A percentile compares a stretch with the other conserved stretches of the same genome.
These are phyloP conservation scores for Quercus engelmannii DNA, from an alignment of 306 rosid genomes.

Conservation along the genomic window DNA sequence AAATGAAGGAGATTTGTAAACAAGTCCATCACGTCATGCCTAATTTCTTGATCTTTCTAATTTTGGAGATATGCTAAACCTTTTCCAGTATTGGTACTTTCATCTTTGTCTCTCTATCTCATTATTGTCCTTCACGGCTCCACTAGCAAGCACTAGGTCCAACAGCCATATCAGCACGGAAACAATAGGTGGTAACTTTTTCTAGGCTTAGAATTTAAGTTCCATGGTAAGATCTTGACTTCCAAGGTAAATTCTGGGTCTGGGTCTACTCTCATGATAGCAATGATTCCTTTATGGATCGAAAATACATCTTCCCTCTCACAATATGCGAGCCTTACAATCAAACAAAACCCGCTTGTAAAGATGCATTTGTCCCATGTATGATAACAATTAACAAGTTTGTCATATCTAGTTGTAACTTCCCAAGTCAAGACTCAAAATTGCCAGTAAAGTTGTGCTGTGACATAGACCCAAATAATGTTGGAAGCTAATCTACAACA, in stretches of 20 bases:
- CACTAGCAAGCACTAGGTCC: neutral
- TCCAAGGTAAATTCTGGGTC: neutral
- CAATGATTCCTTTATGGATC: too few relatives aligned
- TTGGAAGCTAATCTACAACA: too few relatives aligned
- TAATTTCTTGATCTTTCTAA: neutral
- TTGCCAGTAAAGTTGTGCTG: too few relatives aligned
- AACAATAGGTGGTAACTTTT: neutral
- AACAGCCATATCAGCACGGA: neutral
- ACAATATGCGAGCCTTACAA: too few relatives aligned
- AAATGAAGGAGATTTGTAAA: neutral
- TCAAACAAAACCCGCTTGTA: too few relatives aligned
- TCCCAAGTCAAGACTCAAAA: too few relatives aligned
- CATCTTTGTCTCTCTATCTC: neutral
- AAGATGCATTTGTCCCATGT: too few relatives aligned
- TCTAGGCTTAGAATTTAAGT: neutral
- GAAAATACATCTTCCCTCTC: too few relatives aligned
- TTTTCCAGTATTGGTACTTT: neutral
- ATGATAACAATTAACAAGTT: too few relatives aligned
- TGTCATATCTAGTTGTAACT: too few relatives aligned
- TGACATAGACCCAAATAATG: too few relatives aligned
- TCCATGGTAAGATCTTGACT: neutral
- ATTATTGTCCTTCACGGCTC: neutral
- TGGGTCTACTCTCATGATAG: neutral
- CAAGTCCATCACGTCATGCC: neutral
- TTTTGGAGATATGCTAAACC: neutral